Evolutionary conservation across 2,329 filamentous ascomycete genomes (phyloP), one percentile per base, ranked within the genome.

Genomic region (Trichoderma sp.): DNA sequence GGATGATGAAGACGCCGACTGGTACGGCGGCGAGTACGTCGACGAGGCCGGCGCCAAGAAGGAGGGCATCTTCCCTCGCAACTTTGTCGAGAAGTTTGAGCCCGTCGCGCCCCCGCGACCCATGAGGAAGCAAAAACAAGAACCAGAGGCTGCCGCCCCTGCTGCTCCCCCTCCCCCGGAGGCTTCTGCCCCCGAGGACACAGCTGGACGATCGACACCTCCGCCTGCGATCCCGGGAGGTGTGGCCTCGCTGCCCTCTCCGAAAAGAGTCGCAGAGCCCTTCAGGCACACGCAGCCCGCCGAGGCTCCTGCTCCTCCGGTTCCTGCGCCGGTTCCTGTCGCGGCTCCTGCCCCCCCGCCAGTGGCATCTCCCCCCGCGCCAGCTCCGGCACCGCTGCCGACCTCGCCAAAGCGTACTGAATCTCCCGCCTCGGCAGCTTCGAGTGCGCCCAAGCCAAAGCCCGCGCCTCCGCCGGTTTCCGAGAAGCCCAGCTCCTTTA

Each of bases 61-160:
- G 78, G 90, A 94, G 77, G 95, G 95, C 74, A 92, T 97, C 75
- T 98, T 97, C 80, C 95, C 94, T 63, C 91, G 92, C 79, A 99
- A 98, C 82, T 99, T 99, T 78, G 96, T 99, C 77, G 96, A 99
- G 81, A 93, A 91, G 82, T 96, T 93, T 81, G 95, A 98, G 79
- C 96, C 96, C 47, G 91, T 90, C 68, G 91, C 95, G 72, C 96
- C 96, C 70, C 93, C 94, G 70, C 89, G 96, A 70, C 96, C 96
- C 69, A 87, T 88, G 72, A 89, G 96, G 76, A 84, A 88, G 19
- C 90, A 92, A 73, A 94, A 91, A 83, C 92, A 89, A 77, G 80
- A 81, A 40, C 72, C 76, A 31, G 78, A 80, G 68, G 75, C 77
- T 71, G 72, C 78, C 61, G 75, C 78, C 21, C 75, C 79, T 29